Evolutionary conservation across 2,329 filamentous ascomycete genomes (phyloP).

Genomic region (Zymoseptoria tritici): DNA sequence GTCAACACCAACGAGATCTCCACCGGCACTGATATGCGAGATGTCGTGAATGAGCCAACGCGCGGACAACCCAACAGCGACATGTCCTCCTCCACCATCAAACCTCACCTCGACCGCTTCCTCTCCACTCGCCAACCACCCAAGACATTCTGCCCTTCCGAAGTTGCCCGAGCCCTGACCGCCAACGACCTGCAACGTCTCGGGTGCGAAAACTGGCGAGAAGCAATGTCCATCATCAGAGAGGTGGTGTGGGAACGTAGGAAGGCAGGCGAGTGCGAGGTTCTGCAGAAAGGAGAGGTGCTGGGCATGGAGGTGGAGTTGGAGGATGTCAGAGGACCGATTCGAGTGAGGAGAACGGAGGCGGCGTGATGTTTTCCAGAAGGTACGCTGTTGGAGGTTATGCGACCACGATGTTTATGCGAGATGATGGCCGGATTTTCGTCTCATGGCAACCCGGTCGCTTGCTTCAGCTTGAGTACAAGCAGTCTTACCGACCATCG

Average conservation of each 20-base stretch:
- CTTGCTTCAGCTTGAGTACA: not conserved
- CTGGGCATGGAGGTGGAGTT: conserved; percentile 26
- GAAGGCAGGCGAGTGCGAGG: conserved; percentile 37
- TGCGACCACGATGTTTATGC: not conserved
- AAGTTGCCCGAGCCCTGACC: conserved; percentile 42
- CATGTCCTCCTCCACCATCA: conserved; percentile 7
- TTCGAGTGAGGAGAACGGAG: conserved; percentile 33
- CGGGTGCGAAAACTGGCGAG: conserved; percentile 36
- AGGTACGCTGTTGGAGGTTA: too few species aligned
- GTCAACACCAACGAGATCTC: too few species aligned
- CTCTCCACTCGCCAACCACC: conserved; percentile 30
- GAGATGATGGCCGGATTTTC: not conserved
- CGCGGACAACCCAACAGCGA: too few species aligned
- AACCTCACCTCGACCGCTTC: conserved; percentile 18
- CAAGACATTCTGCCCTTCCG: conserved; percentile 48
- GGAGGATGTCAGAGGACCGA: conserved; percentile 40
- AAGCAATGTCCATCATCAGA: conserved; percentile 41
- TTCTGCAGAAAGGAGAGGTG: conserved; percentile 43
- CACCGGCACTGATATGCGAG: too few species aligned
- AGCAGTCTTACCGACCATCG: not conserved
- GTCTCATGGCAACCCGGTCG: too few species aligned
- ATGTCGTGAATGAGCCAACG: too few species aligned
- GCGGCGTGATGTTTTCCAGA: not conserved
- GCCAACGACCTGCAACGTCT: conserved; percentile 31
- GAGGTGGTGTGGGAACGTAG: conserved; percentile 37